Evolutionary conservation across 345 rosid species (phyloP).

Genomic region (Bruguiera sexangula): DNA sequence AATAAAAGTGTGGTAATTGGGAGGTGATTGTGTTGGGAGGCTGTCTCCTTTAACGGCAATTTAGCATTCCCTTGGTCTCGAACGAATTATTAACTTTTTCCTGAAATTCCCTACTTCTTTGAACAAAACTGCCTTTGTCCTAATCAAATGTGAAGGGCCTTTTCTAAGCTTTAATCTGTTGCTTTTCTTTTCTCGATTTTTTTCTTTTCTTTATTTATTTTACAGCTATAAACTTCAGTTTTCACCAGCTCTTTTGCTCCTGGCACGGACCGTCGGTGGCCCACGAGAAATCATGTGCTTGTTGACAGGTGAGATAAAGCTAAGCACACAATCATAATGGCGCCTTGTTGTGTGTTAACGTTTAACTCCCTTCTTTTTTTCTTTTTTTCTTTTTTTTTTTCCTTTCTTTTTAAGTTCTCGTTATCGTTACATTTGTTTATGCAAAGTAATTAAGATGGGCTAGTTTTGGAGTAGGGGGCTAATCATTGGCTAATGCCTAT

Average conservation of each 20-base stretch:
- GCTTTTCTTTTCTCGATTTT: neutral
- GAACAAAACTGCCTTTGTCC: constrained; percentile 8
- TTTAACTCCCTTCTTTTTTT: constrained; percentile 3
- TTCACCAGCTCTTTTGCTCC: constrained; percentile 12
- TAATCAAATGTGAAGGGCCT: neutral
- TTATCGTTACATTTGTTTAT: neutral
- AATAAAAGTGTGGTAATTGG: constrained; percentile 11
- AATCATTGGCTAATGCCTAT: constrained; percentile 22
- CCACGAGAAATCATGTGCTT: constrained; percentile 39
- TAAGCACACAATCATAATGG: constrained; percentile 42
- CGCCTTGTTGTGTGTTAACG: constrained; percentile 37
- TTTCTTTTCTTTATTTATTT: neutral
- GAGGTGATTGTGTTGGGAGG: constrained; percentile 16
- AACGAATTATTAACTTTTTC: neutral
- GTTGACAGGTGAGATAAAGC: constrained; percentile 41
- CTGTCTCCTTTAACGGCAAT: neutral
- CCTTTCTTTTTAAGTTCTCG: neutral
- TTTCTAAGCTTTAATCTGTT: too few species aligned
- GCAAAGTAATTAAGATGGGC: neutral
- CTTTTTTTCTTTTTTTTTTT: neutral
- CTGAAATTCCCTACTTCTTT: constrained; percentile 5
- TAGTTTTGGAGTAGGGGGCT: constrained; percentile 1
- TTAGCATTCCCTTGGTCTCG: constrained; percentile 1
- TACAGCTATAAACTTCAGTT: neutral
- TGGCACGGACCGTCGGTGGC: constrained; percentile 19